Base-by-base conservation (phyloP, 2,329 filamentous ascomycete species). In the Exserohilum turcica region DNA sequence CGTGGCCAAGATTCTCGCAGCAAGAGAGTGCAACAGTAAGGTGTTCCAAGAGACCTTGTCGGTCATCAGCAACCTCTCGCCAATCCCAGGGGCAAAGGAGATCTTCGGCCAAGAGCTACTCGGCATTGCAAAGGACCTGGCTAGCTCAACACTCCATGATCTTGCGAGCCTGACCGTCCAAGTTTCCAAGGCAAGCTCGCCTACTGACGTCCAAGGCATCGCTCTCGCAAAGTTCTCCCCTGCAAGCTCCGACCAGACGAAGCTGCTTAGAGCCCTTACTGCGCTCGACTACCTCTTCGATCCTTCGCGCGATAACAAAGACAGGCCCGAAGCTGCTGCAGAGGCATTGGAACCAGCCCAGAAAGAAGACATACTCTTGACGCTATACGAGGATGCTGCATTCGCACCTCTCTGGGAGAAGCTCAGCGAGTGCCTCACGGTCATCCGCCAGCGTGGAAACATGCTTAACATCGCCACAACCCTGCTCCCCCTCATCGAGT, bases 381-480 rank as follows among this genome's bases (percentile, higher is more conserved):
- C 88, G 3, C 83, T 99, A 2, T 97, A 97, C 70, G 91, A 96
- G 75, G 95, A 93, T 69, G 81, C 89, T 12, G 95, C 90, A 0
- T 97, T 99, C 72, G 89, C 89, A 29, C 87, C 88, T 32, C 86
- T 99, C 73, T 99, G 94, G 94, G 86, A 87, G 60, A 95, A 92
- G 76, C 80, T 99, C 40, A 96, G 94, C 72, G 86, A 89, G 32
- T 97, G 93, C 71, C 81, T 99, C 48, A 86, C 85, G 52, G 89
- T 91, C 7, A 97, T 99, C 64, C 89, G 91, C 45, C 86, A 95
- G 74, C 90, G 92, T 52, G 92, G 96, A 72, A 95, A 91, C 71
- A 94, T 97, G 87, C 86, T 97, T 69, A 97, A 96, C 67, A 92
- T 99, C 51, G 95, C 94, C 27, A 97, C 93, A 0, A 97, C 97